Conservation (phyloP, 495 filamentous ascomycete species). For the Penicillium chermesinum region DNA sequence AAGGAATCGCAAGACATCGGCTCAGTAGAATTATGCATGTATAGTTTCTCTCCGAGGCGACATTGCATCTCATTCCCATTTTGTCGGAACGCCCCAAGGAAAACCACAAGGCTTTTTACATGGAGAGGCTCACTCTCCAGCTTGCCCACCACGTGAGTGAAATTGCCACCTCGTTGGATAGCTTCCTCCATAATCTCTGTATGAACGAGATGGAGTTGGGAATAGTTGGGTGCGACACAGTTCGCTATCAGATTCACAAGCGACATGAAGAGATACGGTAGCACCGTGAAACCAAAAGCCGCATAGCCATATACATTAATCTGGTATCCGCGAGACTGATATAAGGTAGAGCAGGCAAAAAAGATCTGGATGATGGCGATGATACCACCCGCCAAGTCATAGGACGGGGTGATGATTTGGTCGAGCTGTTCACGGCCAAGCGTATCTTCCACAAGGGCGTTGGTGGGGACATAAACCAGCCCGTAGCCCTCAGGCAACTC, state of each 20-base stretch:
- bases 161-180: conserved; percentile 21
- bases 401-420: not conserved
- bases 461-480: not conserved
- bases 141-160: conserved; percentile 7
- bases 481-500: not conserved
- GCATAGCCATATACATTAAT: conserved; percentile 39
- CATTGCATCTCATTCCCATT: not conserved
- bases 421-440: not conserved
- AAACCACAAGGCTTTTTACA: not conserved
- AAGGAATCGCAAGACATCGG: not conserved
- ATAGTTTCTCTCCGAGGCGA: not conserved
- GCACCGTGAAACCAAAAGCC: conserved; percentile 39
- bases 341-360: conserved; percentile 31
- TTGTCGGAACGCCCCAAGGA: not conserved
- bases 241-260: conserved; percentile 56
- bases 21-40: not conserved
- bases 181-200: conserved; percentile 44
- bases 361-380: conserved; percentile 37
- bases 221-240: conserved; percentile 32
- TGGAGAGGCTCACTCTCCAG: not conserved
- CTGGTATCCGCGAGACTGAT: conserved; percentile 32
- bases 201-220: conserved; percentile 35
- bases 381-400: conserved; percentile 27
- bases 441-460: not conserved
- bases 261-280: conserved; percentile 61